Evolutionary conservation across 2,329 filamentous ascomycete species (phyloP).

Genomic region (Ophiocordyceps sinensis): DNA sequence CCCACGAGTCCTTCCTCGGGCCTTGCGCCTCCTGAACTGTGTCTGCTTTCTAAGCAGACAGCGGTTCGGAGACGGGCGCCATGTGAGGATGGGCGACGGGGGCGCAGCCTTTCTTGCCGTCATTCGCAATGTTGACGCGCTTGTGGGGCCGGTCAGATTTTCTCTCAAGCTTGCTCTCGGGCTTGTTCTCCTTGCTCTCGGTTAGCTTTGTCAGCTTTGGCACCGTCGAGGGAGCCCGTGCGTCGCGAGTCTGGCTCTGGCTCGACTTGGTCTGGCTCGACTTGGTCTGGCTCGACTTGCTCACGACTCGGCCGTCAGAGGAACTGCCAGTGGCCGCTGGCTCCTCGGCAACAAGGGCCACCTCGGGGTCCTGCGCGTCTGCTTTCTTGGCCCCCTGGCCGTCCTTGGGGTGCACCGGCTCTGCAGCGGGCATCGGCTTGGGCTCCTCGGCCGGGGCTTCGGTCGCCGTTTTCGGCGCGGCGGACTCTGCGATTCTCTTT

Average conservation of each 20-base stretch:
- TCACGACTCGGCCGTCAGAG: too few relatives aligned
- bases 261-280: too few relatives aligned
- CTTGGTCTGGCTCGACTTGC: too few relatives aligned
- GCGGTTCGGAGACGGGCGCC: background rate
- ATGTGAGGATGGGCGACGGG: too few relatives aligned
- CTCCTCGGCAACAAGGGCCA: background rate
- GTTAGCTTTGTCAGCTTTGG: background rate
- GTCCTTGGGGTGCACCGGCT: background rate
- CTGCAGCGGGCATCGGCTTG: background rate
- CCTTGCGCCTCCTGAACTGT: slow-evolving; percentile 1
- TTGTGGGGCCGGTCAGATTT: background rate
- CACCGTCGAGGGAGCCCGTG: too few relatives aligned
- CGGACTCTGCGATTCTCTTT: background rate
- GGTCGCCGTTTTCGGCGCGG: background rate
- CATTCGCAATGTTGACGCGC: background rate
- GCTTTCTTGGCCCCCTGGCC: too few relatives aligned
- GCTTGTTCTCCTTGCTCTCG: background rate
- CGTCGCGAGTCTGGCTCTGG: too few relatives aligned
- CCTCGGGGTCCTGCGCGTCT: too few relatives aligned
- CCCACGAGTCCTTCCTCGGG: background rate
- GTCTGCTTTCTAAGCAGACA: slow-evolving; percentile 8
- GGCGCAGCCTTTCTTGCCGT: background rate
- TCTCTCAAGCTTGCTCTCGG: background rate
- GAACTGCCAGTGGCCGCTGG: too few relatives aligned
- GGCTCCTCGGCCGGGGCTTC: background rate